phyloP scores from a whole-genome alignment of 257 asterid species.

The Rauvolfia tetraphylla region DNA sequence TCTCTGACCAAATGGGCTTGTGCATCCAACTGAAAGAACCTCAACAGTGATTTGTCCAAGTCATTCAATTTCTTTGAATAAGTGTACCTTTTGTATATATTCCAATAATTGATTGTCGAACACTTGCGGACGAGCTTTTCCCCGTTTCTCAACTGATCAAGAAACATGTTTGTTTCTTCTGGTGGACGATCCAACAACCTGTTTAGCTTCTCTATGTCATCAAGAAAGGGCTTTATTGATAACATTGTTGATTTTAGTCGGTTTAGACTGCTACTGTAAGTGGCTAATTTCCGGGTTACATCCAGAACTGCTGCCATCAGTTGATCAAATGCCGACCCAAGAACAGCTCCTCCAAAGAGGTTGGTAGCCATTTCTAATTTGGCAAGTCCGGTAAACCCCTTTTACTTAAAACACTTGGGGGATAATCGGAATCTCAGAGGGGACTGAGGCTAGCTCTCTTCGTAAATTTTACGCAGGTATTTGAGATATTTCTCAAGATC shows the following conservation, averaged over 20 bases:
- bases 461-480: too few relatives aligned
- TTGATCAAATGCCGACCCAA: slow-evolving; percentile 13
- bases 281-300: slow-evolving; percentile 13
- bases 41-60: slow-evolving; percentile 16
- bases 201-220: slow-evolving; percentile 31
- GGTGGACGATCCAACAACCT: slow-evolving; percentile 18
- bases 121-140: slow-evolving; percentile 27
- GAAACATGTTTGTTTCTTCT: slow-evolving; percentile 20
- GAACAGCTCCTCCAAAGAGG: slow-evolving; percentile 14
- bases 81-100: slow-evolving; percentile 16
- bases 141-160: slow-evolving; percentile 12
- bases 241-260: slow-evolving; percentile 12
- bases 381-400: background rate
- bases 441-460: too few relatives aligned
- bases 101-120: slow-evolving; percentile 18
- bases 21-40: slow-evolving; percentile 28
- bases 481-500: too few relatives aligned
- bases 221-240: slow-evolving; percentile 13
- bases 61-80: slow-evolving; percentile 27
- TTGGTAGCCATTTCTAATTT: slow-evolving; percentile 11
- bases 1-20: slow-evolving; percentile 29
- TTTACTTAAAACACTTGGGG: background rate
- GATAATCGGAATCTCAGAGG: too few relatives aligned
- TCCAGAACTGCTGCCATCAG: slow-evolving; percentile 8
- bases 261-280: slow-evolving; percentile 27